These are phyloP conservation scores for Apophysomyces sp. DNA, from an alignment of 371 early-diverging fungal species.

Conservation along the genomic window DNA sequence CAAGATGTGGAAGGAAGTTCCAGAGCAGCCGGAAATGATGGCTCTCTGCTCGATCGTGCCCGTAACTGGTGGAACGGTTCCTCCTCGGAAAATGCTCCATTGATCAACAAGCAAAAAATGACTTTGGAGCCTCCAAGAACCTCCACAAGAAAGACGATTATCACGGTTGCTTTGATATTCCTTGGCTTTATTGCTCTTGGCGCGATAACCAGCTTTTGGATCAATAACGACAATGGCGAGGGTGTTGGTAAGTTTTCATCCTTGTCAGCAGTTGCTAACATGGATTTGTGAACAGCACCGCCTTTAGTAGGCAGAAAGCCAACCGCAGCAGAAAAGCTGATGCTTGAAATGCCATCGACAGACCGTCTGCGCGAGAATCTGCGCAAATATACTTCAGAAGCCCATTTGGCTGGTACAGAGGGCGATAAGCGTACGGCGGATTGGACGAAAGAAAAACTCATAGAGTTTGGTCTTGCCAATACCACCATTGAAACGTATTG, in stretches of 20 bases:
- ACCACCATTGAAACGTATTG: conserved; percentile 57
- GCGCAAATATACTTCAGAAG: conserved; percentile 48
- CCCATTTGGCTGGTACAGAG: conserved; percentile 52
- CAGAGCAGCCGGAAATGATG: background rate
- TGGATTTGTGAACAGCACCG: background rate
- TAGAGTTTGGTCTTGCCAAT: conserved; percentile 50
- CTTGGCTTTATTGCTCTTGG: conserved; percentile 18
- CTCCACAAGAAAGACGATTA: conserved; percentile 14
- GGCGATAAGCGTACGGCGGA: conserved; percentile 44
- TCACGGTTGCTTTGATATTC: conserved; percentile 20
- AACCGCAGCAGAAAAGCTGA: conserved; percentile 6
- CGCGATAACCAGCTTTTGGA: conserved; percentile 10
- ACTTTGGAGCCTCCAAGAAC: conserved; percentile 38
- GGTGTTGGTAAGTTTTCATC: background rate
- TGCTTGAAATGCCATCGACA: conserved; percentile 16
- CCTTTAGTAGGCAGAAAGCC: background rate
- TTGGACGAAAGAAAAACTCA: conserved; percentile 57
- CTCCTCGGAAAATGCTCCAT: conserved; percentile 24
- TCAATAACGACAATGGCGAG: conserved; percentile 3
- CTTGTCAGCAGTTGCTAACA: background rate
- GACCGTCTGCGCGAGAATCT: conserved; percentile 34
- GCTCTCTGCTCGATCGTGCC: conserved; percentile 5
- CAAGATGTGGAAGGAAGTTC: conserved; percentile 7
- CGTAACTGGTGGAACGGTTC: conserved; percentile 13
- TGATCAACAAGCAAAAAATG: conserved; percentile 36